Evolutionary conservation across 257 asterid species (phyloP).

Genomic region (Anisodus tanguticus): DNA sequence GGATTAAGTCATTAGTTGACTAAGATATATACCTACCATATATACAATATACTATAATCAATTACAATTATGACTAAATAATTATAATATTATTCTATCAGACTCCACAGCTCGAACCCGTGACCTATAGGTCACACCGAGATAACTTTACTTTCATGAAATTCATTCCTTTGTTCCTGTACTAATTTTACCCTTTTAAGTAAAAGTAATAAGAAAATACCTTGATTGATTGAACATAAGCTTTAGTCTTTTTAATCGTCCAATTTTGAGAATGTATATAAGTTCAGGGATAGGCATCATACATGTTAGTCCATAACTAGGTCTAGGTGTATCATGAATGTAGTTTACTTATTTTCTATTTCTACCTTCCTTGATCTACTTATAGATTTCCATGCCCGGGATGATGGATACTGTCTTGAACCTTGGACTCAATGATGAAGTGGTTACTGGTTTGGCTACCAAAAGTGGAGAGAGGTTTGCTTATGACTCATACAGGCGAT

Average conservation of each 20-base stretch:
- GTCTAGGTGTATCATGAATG: not conserved
- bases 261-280: not conserved
- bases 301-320: not conserved
- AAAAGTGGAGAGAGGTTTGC: conserved; percentile 97
- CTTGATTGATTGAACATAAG: not conserved
- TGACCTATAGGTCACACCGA: no score
- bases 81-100: no score
- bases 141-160: no score
- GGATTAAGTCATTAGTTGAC: no score
- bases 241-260: no score
- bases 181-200: not conserved
- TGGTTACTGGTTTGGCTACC: conserved; percentile 78
- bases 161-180: no score
- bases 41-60: no score
- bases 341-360: not conserved
- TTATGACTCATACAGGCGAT: conserved; percentile 85
- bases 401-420: conserved; percentile 99
- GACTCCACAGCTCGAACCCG: no score
- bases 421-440: conserved; percentile 89
- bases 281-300: not conserved
- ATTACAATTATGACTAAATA: no score
- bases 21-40: no score
- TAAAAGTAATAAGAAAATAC: not conserved
- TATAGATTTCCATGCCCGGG: conserved; percentile 97
- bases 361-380: not conserved